Conservation (phyloP, 1,284 basidiomycete species). For the Trichosporon faecale region DNA sequence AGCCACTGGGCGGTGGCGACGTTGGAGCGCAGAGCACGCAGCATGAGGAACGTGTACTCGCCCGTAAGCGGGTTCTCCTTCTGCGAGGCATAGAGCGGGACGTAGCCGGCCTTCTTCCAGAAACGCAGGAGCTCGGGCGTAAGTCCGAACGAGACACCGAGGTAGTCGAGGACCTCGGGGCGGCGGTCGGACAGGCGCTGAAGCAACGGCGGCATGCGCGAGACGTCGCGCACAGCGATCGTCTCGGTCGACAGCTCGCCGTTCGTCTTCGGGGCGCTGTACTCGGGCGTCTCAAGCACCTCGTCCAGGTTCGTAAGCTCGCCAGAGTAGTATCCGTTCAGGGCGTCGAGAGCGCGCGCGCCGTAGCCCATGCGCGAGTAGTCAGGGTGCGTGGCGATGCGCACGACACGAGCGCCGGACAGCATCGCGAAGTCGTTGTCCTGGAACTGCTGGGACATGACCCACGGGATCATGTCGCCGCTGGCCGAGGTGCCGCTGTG, state of each 20-base stretch:
- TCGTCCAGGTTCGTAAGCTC: constrained; percentile 90
- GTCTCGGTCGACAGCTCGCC: constrained; percentile 66
- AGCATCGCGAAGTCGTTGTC: constrained; percentile 90
- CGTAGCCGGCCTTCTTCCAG: constrained; percentile 91
- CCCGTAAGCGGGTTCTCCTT: constrained; percentile 93
- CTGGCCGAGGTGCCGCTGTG: constrained; percentile 55
- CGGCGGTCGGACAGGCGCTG: constrained; percentile 85
- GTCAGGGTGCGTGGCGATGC: constrained; percentile 96
- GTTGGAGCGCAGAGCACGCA: constrained; percentile 67
- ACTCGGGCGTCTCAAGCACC: constrained; percentile 29
- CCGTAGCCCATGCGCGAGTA: constrained; percentile 98
- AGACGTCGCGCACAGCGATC: constrained; percentile 68
- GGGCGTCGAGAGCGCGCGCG: constrained; percentile 77
- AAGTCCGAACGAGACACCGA: constrained; percentile 94
- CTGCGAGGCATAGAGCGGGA: constrained; percentile 90
- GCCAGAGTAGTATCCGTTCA: constrained; percentile 89
- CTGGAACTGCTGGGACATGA: constrained; percentile 87
- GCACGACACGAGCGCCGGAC: constrained; percentile 85
- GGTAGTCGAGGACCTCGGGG: constrained; percentile 88
- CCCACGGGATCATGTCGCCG: constrained; percentile 98
- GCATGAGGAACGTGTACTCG: constrained; percentile 93
- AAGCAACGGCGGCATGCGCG: constrained; percentile 86
- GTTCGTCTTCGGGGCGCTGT: constrained; percentile 30
- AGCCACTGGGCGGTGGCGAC: constrained; percentile 65
- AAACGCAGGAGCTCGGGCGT: constrained; percentile 87